Evolutionary conservation across 352 stramenopile species (phyloP), one percentile per base, ranked within the genome.

Genomic region (Blastocystis sp.): DNA sequence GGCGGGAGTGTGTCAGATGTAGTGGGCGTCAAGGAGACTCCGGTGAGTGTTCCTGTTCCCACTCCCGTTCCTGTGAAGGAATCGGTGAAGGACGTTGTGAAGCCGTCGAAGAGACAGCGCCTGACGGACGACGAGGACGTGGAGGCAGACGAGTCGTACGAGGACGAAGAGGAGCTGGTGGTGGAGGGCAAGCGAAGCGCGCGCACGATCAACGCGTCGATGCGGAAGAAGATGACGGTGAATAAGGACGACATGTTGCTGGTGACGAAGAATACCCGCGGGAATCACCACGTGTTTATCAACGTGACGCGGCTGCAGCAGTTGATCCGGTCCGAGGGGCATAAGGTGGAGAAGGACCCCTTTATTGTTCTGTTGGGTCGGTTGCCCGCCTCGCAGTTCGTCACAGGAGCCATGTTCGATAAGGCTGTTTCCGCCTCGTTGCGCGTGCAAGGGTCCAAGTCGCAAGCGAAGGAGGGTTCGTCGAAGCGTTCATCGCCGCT

Each of bases 241-340:
- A 41, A 35, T 3, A 37, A 66, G 59, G 50, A 67, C 2, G 74
- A 85, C 41, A 85, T 85, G 74, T 29, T 85, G 41, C 31, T 85
- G 3, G 37, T 37, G 19, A 74, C 63, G 35, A 74, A 74, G 59
- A 51, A 41, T 12, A 41, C 13, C n/a, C 16, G 26, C 26, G 41
- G 74, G 24, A 37, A 31, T 39, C 74, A 63, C 61, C 74, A 61
- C 10, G 74, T 85, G 2, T 85, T 59, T 31, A 67, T 85, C 2
- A 85, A 85, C 26, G 50, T 85, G 35, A 85, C 74, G 26, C 55
- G 74, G 41, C 74, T 85, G 10, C 74, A 85, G 51, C 41, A 85
- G 45, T n/a, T 85, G 41, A 67, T 85, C 26, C 74, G 50, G 2
- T 4, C 35, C 3, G 74, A 66, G 61, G 74, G 74, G 3, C 45